Evolutionary conservation across 192 early-diverging fungal genomes (phyloP), one percentile per base, ranked within the genome.

Genomic region (Entrophospora sp.): DNA sequence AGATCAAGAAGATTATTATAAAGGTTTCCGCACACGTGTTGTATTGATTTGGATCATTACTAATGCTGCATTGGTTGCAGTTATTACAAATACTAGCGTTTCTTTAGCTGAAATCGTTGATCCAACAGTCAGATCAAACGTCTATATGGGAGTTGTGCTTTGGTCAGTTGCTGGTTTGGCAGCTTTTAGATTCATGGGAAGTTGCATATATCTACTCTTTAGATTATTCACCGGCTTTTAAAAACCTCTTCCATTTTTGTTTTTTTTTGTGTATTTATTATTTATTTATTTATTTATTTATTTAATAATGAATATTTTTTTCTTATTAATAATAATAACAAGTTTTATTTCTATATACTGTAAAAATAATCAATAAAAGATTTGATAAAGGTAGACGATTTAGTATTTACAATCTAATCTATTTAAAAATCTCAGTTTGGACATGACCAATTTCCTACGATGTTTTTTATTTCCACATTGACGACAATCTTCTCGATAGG

Each of bases 1-100:
- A 7, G 90, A 91, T 64, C 83, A 83, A 66, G 87, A 75, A 48
- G 90, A 93, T 73, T 90, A 93, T 71, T 91, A 90, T 72, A 84
- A 87, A 36, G 71, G 85, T 37, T 94, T 92, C 81, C 83, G 92
- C 62, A 93, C 91, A 1, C 72, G 77, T 9, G 74, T 92, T 18
- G 84, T 94, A 1, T 68, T 93, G 18, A 68, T 68, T 16, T 94
- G 92, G 92, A 82, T 91, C 59, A 73, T 91, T 20, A 81, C 81
- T 18, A 94, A 94, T 72, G 72, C 77, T 5, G 30, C 79, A 24
- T 68, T 94, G 48, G 81, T 94, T 58, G 78, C 79, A 37, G 71
- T 80, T 35, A 73, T 93, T 42, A 88, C 86, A 5, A 87, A 81
- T 44, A 51, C 74, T 16, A 68, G 73, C 43, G 36, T 24, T 1